Evolutionary conservation across 1,139 yeast species (phyloP).

Genomic region (Kurtzmaniella quercitrusa): DNA sequence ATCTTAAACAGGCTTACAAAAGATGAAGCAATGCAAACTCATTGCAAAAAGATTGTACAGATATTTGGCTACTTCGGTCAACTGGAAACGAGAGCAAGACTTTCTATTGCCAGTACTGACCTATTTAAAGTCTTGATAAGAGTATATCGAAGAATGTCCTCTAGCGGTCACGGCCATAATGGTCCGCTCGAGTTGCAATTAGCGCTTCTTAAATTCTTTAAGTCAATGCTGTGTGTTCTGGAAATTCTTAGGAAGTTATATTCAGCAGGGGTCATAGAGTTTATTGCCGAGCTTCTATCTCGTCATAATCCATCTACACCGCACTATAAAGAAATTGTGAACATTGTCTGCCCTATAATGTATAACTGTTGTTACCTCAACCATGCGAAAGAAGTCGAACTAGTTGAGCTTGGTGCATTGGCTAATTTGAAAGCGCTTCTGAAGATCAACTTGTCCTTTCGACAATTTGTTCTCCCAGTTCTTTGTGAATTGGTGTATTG

Average conservation of each 20-base stretch:
- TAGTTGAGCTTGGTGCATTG: slow-evolving; percentile 51
- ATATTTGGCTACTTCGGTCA: slow-evolving; percentile 40
- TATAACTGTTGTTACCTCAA: slow-evolving; percentile 60
- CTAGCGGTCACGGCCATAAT: background rate
- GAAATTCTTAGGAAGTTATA: slow-evolving; percentile 32
- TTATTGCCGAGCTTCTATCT: slow-evolving; percentile 28
- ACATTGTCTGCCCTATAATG: slow-evolving; percentile 39
- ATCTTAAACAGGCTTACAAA: slow-evolving; percentile 31
- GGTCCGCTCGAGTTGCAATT: slow-evolving; percentile 26
- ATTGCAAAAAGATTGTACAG: slow-evolving; percentile 29
- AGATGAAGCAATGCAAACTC: slow-evolving; percentile 13
- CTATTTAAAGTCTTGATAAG: slow-evolving; percentile 43
- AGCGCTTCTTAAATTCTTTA: slow-evolving; percentile 37
- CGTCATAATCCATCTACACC: slow-evolving; percentile 22
- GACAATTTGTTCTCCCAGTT: slow-evolving; percentile 60
- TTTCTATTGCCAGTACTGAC: slow-evolving; percentile 38
- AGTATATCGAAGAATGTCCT: slow-evolving; percentile 26
- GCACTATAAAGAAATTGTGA: slow-evolving; percentile 39
- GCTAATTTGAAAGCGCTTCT: slow-evolving; percentile 48
- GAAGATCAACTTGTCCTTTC: slow-evolving; percentile 44
- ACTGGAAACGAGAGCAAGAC: slow-evolving; percentile 40
- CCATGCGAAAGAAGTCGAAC: slow-evolving; percentile 46
- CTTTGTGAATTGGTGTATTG: slow-evolving; percentile 60
- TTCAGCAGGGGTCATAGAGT: slow-evolving; percentile 40
- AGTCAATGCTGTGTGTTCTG: slow-evolving; percentile 38